Percentiles rank a stretch among this genome's conserved stretches.
Evolutionary conservation across 345 rosid species (phyloP).

Genomic region (Citrus trifoliata): DNA sequence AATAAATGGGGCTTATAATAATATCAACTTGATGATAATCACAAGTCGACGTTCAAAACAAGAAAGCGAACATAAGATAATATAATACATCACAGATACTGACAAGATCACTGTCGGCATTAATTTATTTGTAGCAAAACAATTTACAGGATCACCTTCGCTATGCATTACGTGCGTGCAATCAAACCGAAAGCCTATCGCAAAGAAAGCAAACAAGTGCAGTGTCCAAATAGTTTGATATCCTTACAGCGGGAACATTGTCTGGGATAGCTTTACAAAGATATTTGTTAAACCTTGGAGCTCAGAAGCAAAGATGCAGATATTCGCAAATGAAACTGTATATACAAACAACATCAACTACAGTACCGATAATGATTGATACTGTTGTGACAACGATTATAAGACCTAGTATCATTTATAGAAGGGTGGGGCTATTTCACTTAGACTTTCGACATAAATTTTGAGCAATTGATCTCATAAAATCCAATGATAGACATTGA

Average conservation of each 20-base stretch:
- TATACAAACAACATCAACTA: too few relatives aligned
- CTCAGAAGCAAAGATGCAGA: not conserved
- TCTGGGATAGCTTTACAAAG: not conserved
- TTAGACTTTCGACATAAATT: too few relatives aligned
- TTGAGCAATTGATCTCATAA: too few relatives aligned
- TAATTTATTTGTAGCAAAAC: too few relatives aligned
- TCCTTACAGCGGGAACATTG: not conserved
- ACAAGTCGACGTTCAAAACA: not conserved
- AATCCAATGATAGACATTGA: too few relatives aligned
- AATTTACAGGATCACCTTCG: not conserved
- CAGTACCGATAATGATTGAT: too few relatives aligned
- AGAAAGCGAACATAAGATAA: not conserved
- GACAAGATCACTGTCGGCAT: too few relatives aligned
- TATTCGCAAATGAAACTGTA: not conserved
- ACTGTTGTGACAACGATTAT: too few relatives aligned
- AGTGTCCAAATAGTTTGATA: not conserved
- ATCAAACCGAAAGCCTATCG: not conserved
- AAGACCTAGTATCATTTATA: not conserved
- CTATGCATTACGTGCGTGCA: not conserved
- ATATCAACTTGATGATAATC: not conserved
- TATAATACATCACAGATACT: too few relatives aligned
- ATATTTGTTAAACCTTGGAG: not conserved
- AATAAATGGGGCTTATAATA: not conserved
- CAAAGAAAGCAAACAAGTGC: not conserved
- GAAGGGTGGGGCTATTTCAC: too few relatives aligned